Evolutionary conservation across 1,284 basidiomycete species (phyloP).

Genomic region (Cystobasidium sp.): DNA sequence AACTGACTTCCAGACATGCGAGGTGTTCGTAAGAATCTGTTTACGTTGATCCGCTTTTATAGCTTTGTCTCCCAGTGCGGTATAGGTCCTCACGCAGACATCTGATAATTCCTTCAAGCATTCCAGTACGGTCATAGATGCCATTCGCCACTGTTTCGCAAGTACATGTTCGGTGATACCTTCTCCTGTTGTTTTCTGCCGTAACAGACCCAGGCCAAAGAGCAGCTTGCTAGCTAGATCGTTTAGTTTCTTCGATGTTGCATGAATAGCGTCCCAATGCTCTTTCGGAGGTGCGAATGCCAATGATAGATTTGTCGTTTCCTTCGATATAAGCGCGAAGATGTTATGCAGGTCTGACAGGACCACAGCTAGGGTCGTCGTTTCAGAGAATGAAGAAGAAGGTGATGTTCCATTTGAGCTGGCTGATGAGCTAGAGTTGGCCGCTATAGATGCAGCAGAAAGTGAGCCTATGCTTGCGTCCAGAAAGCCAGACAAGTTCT

Average conservation of each 20-base stretch:
- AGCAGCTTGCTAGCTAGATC: slow-evolving; percentile 18
- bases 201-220: slow-evolving; percentile 19
- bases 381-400: not conserved
- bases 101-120: slow-evolving; percentile 24
- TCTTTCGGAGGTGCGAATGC: slow-evolving; percentile 42
- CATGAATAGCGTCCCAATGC: slow-evolving; percentile 35
- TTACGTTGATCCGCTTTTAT: slow-evolving; percentile 26
- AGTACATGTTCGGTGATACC: slow-evolving; percentile 13
- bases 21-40: slow-evolving; percentile 24
- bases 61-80: not conserved
- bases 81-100: slow-evolving; percentile 2
- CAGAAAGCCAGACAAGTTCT: slow-evolving; percentile 24
- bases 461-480: slow-evolving; percentile 21
- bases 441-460: slow-evolving; percentile 3
- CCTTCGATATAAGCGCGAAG: slow-evolving; percentile 33
- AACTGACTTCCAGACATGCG: slow-evolving; percentile 36
- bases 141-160: slow-evolving; percentile 29
- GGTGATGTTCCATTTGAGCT: no score
- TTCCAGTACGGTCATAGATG: slow-evolving; percentile 1
- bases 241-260: slow-evolving; percentile 18
- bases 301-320: slow-evolving; percentile 32
- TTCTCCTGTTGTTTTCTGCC: not conserved
- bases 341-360: slow-evolving; percentile 31
- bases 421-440: not conserved
- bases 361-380: slow-evolving; percentile 7